Evolutionary conservation across 306 rosid species (phyloP).

Genomic region (Abrus precatorius): DNA sequence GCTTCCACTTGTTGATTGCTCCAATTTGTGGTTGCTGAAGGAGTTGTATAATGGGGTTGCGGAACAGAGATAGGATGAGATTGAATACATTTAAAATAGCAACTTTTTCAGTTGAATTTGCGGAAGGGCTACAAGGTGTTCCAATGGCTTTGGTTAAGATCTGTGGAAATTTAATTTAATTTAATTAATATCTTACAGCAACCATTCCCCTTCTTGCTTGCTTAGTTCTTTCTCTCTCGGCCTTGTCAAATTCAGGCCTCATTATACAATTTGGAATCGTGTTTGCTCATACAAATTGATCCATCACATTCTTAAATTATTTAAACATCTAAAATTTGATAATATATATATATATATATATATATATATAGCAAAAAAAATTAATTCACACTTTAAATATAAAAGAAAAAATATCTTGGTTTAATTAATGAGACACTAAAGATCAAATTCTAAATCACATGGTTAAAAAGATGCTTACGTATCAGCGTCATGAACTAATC

Average conservation of each 20-base stretch:
- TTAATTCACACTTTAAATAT: too few species aligned
- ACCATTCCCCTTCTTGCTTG: not conserved
- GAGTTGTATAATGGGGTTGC: slow-evolving; percentile 29
- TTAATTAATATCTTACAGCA: slow-evolving; percentile 8
- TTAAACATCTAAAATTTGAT: too few species aligned
- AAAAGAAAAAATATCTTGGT: too few species aligned
- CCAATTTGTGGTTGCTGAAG: not conserved
- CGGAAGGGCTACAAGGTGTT: not conserved
- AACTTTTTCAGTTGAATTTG: not conserved
- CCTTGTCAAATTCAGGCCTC: not conserved
- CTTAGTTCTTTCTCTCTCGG: not conserved
- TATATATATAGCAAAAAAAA: too few species aligned
- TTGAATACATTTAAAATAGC: slow-evolving; percentile 17
- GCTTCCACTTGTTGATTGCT: slow-evolving; percentile 6
- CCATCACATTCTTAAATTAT: too few species aligned
- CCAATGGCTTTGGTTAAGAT: slow-evolving; percentile 20
- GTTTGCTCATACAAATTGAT: too few species aligned
- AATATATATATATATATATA: too few species aligned
- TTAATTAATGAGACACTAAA: too few species aligned
- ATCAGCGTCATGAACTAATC: too few species aligned
- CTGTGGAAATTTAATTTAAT: not conserved
- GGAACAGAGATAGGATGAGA: not conserved
- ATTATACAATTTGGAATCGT: too few species aligned
- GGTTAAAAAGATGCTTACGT: too few species aligned
- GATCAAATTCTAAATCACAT: too few species aligned